These are phyloP conservation scores for Aquilaria yunnanensis DNA, from an alignment of 345 rosid species.

Conservation along the genomic window DNA sequence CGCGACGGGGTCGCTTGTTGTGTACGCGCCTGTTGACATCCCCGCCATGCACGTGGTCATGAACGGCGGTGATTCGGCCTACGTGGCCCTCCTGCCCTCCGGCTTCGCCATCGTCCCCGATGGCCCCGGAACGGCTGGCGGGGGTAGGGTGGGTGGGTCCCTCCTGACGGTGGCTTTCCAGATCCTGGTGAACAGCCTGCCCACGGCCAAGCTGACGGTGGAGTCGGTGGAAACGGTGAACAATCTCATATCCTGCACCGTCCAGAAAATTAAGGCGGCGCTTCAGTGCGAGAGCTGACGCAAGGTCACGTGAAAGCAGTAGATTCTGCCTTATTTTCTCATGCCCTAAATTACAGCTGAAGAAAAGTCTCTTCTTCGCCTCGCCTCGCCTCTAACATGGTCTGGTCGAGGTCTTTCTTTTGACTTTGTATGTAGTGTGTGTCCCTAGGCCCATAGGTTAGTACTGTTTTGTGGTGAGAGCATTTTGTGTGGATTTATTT, in stretches of 20 bases:
- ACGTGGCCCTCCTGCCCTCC: slow-evolving; percentile 77
- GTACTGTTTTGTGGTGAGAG: neutral
- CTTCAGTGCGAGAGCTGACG: slow-evolving; percentile 14
- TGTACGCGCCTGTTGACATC: slow-evolving; percentile 67
- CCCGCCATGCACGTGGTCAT: slow-evolving; percentile 52
- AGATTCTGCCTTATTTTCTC: neutral
- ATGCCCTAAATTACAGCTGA: neutral
- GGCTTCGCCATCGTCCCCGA: slow-evolving; percentile 82
- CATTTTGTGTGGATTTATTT: neutral
- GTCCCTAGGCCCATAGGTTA: no score
- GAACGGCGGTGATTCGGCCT: slow-evolving; percentile 73
- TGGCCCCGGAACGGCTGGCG: neutral
- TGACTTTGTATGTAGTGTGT: neutral
- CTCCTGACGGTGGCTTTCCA: slow-evolving; percentile 80
- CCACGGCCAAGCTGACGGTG: slow-evolving; percentile 71
- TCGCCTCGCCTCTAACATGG: no score
- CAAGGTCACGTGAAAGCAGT: neutral
- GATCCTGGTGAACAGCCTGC: slow-evolving; percentile 70
- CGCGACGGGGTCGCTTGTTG: slow-evolving; percentile 50
- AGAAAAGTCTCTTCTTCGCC: no score
- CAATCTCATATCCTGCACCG: slow-evolving; percentile 69
- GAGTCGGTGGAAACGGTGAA: slow-evolving; percentile 82
- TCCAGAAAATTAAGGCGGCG: slow-evolving; percentile 64
- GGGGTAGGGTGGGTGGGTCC: slow-evolving; percentile 40
- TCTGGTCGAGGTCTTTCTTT: no score